phyloP scores from a whole-genome alignment of 257 asterid species.

The Ocimum tenuiflorum region DNA sequence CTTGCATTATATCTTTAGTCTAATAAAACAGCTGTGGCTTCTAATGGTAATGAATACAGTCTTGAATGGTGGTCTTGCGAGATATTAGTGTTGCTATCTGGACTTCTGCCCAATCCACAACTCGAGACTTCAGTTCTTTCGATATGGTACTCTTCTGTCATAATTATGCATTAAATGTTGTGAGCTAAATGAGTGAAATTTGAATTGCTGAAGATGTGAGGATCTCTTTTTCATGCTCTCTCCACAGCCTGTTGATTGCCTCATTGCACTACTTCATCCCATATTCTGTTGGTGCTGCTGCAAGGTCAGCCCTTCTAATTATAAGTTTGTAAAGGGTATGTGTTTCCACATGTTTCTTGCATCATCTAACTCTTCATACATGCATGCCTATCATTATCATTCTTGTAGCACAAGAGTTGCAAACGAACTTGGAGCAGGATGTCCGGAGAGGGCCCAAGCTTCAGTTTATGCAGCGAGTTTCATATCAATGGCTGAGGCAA shows the following conservation, averaged over 20 bases:
- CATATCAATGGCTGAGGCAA: slow-evolving; percentile 37
- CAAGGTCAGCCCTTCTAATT: slow-evolving; percentile 32
- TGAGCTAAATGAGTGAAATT: background rate
- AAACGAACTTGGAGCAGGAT: slow-evolving; percentile 50
- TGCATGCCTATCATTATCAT: background rate
- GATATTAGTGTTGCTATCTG: slow-evolving; percentile 16
- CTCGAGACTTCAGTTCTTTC: slow-evolving; percentile 22
- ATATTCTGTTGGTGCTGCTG: slow-evolving; percentile 59
- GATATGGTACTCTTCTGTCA: slow-evolving; percentile 9
- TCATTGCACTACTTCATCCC: slow-evolving; percentile 48
- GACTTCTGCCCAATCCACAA: slow-evolving; percentile 19
- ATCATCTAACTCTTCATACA: background rate
- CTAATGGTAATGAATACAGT: background rate
- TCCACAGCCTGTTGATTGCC: slow-evolving; percentile 42
- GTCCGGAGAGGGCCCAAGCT: slow-evolving; percentile 35
- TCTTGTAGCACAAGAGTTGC: slow-evolving; percentile 47
- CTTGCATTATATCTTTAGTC: background rate
- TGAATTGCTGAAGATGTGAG: background rate
- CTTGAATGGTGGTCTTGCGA: slow-evolving; percentile 25
- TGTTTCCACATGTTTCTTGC: background rate
- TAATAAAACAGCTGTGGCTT: background rate
- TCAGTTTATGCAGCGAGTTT: slow-evolving; percentile 37
- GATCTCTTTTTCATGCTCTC: background rate
- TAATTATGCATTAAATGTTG: background rate
- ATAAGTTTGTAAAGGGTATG: background rate